Percentiles rank a stretch among this genome's conserved stretches.
phyloP scores from a whole-genome alignment of 2,329 filamentous ascomycete species.

The Neophaeococcomyces aloes region DNA sequence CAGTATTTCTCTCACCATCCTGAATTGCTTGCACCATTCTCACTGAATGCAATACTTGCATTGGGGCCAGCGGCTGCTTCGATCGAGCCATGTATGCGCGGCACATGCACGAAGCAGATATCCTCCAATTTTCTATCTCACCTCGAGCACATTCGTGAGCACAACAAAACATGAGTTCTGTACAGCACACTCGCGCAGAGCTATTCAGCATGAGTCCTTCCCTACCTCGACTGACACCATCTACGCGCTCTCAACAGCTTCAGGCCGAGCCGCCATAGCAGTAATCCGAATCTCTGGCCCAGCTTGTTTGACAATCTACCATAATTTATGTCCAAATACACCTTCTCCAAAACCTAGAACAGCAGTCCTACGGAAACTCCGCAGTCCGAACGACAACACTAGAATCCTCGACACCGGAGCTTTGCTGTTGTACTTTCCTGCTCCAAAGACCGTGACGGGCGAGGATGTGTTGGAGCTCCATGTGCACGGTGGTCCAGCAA shows the following conservation, averaged over 20 bases:
- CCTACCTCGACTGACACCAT: conserved; percentile 50
- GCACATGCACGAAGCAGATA: too few relatives aligned
- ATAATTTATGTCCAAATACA: conserved; percentile 48
- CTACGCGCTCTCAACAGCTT: conserved; percentile 80
- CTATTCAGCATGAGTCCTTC: not conserved
- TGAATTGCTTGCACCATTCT: too few relatives aligned
- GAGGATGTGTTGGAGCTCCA: conserved; percentile 90
- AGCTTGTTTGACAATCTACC: conserved; percentile 59
- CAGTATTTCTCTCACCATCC: too few relatives aligned
- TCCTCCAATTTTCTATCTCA: too few relatives aligned
- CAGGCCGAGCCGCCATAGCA: conserved; percentile 79
- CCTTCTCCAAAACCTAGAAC: conserved; percentile 47
- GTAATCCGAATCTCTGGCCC: conserved; percentile 79
- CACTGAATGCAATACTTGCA: too few relatives aligned
- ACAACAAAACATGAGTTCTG: too few relatives aligned
- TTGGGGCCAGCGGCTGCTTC: too few relatives aligned
- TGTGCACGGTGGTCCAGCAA: conserved; percentile 83
- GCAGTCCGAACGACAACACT: conserved; percentile 41
- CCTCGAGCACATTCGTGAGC: too few relatives aligned
- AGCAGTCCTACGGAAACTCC: conserved; percentile 66
- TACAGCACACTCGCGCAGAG: too few relatives aligned
- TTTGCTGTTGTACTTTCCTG: conserved; percentile 71
- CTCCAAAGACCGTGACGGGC: conserved; percentile 74
- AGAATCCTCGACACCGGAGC: conserved; percentile 62
- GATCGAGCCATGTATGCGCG: too few relatives aligned